Evolutionary conservation across 371 early-diverging fungal species (phyloP).

Genomic region (Gilbertella persicaria): DNA sequence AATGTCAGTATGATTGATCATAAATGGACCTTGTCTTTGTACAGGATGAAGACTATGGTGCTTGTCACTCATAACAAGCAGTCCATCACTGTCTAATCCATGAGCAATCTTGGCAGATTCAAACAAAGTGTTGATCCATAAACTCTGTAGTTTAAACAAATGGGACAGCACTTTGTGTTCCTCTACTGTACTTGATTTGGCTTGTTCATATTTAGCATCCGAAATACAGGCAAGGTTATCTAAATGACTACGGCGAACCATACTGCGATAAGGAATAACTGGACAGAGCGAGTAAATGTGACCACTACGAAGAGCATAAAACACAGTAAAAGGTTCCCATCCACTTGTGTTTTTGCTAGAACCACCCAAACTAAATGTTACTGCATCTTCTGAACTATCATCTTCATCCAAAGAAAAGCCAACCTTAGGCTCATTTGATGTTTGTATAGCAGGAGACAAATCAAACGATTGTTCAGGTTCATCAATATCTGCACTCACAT

Average conservation of each 20-base stretch:
- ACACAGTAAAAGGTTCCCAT: conserved; percentile 49
- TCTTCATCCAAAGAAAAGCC: conserved; percentile 34
- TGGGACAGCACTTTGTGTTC: conserved; percentile 19
- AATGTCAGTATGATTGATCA: conserved; percentile 11
- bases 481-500: conserved; percentile 37
- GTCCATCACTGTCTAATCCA: conserved; percentile 10
- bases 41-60: conserved; percentile 19
- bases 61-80: conserved; percentile 19
- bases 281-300: conserved; percentile 49
- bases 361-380: conserved; percentile 40
- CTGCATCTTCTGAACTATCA: conserved; percentile 40
- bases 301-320: conserved; percentile 42
- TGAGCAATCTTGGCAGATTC: conserved; percentile 20
- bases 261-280: conserved; percentile 41
- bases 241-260: conserved; percentile 36
- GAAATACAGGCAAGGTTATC: conserved; percentile 35
- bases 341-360: conserved; percentile 33
- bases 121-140: conserved; percentile 37
- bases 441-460: conserved; percentile 30
- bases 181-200: not conserved
- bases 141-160: conserved; percentile 34
- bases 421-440: not conserved
- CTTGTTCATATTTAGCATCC: conserved; percentile 29
- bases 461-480: conserved; percentile 48
- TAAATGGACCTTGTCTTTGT: conserved; percentile 46